These are phyloP conservation scores for Meyerozyma carpophila DNA, from an alignment of 1,139 yeast genomes.

Conservation along the genomic window DNA sequence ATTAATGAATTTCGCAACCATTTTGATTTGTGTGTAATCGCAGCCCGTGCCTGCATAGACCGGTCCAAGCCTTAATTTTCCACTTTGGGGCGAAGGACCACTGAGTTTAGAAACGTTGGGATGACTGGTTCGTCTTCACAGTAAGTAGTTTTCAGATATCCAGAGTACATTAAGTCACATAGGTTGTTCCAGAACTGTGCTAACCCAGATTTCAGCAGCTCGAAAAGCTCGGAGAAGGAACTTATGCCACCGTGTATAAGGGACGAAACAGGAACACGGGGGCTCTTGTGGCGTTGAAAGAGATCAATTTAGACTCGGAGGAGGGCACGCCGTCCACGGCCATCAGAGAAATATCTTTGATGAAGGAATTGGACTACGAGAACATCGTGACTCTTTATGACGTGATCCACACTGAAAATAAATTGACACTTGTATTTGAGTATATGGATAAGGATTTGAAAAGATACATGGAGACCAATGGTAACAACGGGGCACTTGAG, in stretches of 20 bases:
- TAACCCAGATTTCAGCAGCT: slow-evolving; percentile 45
- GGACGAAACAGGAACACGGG: slow-evolving; percentile 92
- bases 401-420: slow-evolving; percentile 95
- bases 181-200: slow-evolving; percentile 2
- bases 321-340: slow-evolving; percentile 99
- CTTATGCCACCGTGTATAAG: slow-evolving; percentile 96
- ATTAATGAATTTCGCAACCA: slow-evolving; percentile 9
- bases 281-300: slow-evolving; percentile 89
- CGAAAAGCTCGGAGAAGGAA: slow-evolving; percentile 95
- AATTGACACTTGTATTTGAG: slow-evolving; percentile 88
- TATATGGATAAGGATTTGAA: slow-evolving; percentile 92
- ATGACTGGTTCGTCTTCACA: slow-evolving; percentile 28
- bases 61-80: not conserved
- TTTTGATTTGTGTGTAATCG: not conserved
- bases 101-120: not conserved
- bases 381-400: slow-evolving; percentile 91
- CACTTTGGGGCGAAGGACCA: not conserved
- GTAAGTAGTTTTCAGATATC: slow-evolving; percentile 13
- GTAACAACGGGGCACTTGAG: slow-evolving; percentile 78
- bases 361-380: slow-evolving; percentile 94
- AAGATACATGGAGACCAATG: slow-evolving; percentile 87
- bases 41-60: not conserved
- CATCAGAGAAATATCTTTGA: slow-evolving; percentile 88
- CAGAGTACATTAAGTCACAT: not conserved
- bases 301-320: slow-evolving; percentile 88